A percentile compares a stretch with the other conserved stretches of the same genome.
phyloP scores from a whole-genome alignment of 176 grass and related monocot species.

The Carex cristatella region DNA sequence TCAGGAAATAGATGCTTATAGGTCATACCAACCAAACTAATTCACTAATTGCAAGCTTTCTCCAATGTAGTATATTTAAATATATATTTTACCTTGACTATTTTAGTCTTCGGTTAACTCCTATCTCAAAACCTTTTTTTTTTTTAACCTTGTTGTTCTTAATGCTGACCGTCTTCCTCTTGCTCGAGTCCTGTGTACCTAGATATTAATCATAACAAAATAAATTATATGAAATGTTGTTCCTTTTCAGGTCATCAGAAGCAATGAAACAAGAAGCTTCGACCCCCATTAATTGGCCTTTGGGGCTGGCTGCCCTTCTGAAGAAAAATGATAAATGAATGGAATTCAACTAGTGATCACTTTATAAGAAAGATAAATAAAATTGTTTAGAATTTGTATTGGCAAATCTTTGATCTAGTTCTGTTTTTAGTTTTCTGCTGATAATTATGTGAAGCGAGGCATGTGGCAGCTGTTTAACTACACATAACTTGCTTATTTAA shows the following conservation, averaged over 20 bases:
- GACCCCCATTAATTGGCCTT: slow-evolving; percentile 46
- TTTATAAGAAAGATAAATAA: neutral
- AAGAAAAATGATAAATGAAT: slow-evolving; percentile 52
- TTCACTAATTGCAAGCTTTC: neutral
- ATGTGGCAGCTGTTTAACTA: neutral
- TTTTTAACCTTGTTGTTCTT: neutral
- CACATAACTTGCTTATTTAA: neutral
- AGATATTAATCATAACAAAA: neutral
- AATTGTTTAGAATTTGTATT: neutral
- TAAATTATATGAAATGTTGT: neutral
- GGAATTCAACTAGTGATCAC: neutral
- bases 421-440: slow-evolving; percentile 17
- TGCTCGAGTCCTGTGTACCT: neutral
- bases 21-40: neutral
- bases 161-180: neutral
- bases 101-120: neutral
- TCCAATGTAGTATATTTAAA: neutral
- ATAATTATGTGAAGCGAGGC: neutral
- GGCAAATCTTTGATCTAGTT: slow-evolving; percentile 20
- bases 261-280: slow-evolving; percentile 36
- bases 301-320: slow-evolving; percentile 64
- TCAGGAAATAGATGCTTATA: no score
- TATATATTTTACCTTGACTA: no score
- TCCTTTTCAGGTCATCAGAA: slow-evolving; percentile 56
- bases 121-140: neutral